These are phyloP conservation scores for Fusarium xyrophilum DNA, from an alignment of 2,329 filamentous ascomycete genomes.

Conservation along the genomic window DNA sequence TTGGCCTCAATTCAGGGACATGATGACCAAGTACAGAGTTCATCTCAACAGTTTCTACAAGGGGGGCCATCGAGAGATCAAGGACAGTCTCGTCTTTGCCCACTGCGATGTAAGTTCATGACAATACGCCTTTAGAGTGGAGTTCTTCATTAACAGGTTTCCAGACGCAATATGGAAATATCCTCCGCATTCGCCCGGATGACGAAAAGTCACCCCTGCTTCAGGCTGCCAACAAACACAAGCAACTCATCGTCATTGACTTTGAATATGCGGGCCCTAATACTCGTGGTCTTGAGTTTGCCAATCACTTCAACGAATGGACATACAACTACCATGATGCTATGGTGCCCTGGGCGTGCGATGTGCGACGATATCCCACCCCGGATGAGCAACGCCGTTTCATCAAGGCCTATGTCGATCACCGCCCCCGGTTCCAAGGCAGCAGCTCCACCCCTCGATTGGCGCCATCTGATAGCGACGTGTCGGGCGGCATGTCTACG, in stretches of 20 bases:
- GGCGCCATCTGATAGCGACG: constrained; percentile 52
- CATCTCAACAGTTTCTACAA: constrained; percentile 78
- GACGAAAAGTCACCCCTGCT: constrained; percentile 84
- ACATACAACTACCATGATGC: constrained; percentile 94
- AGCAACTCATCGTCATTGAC: constrained; percentile 95
- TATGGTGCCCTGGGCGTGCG: constrained; percentile 69
- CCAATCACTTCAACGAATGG: constrained; percentile 99
- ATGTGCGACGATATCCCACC: constrained; percentile 74
- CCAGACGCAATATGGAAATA: constrained; percentile 97
- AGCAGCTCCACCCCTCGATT: constrained; percentile 59
- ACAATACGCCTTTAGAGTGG: not conserved
- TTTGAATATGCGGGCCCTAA: constrained; percentile 98
- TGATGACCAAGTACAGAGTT: constrained; percentile 77
- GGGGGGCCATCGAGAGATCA: constrained; percentile 65
- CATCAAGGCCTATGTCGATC: constrained; percentile 83
- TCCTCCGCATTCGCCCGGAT: constrained; percentile 74
- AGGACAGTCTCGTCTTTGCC: constrained; percentile 85
- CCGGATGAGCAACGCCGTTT: constrained; percentile 84
- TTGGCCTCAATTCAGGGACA: constrained; percentile 78
- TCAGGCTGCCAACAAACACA: constrained; percentile 90
- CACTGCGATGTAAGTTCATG: constrained; percentile 83
- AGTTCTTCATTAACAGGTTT: constrained; percentile 12
- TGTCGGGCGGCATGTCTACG: constrained; percentile 39
- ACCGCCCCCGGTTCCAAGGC: constrained; percentile 69
- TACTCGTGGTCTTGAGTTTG: constrained; percentile 85